These are phyloP conservation scores for Ceratocystis ficicola DNA, from an alignment of 2,329 filamentous ascomycete species.

Conservation along the genomic window DNA sequence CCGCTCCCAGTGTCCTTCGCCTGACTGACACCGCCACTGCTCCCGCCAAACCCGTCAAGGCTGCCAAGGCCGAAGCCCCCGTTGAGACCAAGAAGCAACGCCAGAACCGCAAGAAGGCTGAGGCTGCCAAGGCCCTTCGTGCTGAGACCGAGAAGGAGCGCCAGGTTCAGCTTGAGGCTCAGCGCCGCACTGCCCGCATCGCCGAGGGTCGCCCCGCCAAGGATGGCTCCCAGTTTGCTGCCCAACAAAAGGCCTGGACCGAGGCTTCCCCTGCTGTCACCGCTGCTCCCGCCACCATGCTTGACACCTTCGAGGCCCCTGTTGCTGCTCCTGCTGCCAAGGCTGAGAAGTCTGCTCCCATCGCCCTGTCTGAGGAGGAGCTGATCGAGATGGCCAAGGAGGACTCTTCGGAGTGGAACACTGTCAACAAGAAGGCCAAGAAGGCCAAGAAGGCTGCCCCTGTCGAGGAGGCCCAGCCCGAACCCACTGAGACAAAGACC, in stretches of 20 bases:
- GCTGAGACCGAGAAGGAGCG: constrained; percentile 70
- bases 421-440: constrained; percentile 37
- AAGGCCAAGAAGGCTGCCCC: constrained; percentile 31
- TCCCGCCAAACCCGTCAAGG: constrained; percentile 50
- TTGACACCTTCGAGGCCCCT: constrained; percentile 40
- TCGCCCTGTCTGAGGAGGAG: constrained; percentile 48
- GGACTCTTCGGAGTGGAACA: constrained; percentile 46
- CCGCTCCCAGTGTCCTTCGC: constrained; percentile 63
- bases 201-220: constrained; percentile 72
- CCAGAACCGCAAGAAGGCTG: constrained; percentile 80
- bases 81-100: constrained; percentile 89
- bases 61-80: constrained; percentile 50
- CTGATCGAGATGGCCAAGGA: constrained; percentile 46
- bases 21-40: constrained; percentile 49
- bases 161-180: constrained; percentile 64
- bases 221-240: constrained; percentile 55
- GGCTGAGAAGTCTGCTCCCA: constrained; percentile 31
- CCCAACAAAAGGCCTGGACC: constrained; percentile 35
- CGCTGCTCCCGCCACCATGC: constrained; percentile 36
- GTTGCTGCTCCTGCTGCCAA: constrained; percentile 29
- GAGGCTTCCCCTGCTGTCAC: constrained; percentile 29
- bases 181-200: constrained; percentile 68
- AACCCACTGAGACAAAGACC: constrained; percentile 23
- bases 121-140: constrained; percentile 61
- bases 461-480: constrained; percentile 21